A percentile compares a stretch with the other conserved stretches of the same genome.
These are phyloP conservation scores for Scytalidium sp. DNA, from an alignment of 2,329 filamentous ascomycete genomes.

Conservation along the genomic window DNA sequence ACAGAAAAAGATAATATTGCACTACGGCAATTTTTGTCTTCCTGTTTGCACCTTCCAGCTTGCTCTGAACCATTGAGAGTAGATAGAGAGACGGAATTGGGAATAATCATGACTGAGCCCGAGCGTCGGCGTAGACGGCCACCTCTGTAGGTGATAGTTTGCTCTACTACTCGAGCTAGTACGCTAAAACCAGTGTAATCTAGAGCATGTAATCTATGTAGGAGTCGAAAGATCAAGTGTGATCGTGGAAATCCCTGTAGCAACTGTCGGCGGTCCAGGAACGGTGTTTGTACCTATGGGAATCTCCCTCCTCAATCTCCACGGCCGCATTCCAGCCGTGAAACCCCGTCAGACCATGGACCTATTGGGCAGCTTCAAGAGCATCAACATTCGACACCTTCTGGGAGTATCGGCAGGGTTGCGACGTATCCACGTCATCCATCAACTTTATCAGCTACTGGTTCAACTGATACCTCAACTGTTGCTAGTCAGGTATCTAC, in stretches of 20 bases:
- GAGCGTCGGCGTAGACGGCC: slow-evolving; percentile 38
- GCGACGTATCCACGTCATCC: slow-evolving; percentile 1
- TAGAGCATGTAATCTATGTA: slow-evolving; percentile 55
- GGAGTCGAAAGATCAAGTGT: slow-evolving; percentile 59
- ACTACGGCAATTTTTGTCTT: slow-evolving; percentile 11
- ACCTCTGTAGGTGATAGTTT: slow-evolving; percentile 36
- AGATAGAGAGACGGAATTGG: neutral
- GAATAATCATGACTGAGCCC: slow-evolving; percentile 22
- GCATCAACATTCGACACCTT: neutral
- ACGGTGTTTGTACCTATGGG: slow-evolving; percentile 51
- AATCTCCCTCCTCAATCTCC: slow-evolving; percentile 17
- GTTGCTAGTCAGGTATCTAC: slow-evolving; percentile 18
- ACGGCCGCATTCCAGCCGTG: slow-evolving; percentile 6
- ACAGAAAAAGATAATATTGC: neutral
- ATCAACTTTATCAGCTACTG: neutral
- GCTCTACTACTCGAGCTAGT: slow-evolving; percentile 1
- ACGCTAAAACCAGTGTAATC: slow-evolving; percentile 24
- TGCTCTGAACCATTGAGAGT: neutral
- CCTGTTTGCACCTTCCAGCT: neutral
- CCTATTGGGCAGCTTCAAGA: neutral
- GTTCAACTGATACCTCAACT: slow-evolving; percentile 15
- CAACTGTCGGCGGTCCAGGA: slow-evolving; percentile 56
- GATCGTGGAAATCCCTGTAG: slow-evolving; percentile 56
- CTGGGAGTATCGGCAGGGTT: neutral
- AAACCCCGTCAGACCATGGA: slow-evolving; percentile 6